Conservation (phyloP, 805 yeast genomes). For the Starmerella geochares region DNA sequence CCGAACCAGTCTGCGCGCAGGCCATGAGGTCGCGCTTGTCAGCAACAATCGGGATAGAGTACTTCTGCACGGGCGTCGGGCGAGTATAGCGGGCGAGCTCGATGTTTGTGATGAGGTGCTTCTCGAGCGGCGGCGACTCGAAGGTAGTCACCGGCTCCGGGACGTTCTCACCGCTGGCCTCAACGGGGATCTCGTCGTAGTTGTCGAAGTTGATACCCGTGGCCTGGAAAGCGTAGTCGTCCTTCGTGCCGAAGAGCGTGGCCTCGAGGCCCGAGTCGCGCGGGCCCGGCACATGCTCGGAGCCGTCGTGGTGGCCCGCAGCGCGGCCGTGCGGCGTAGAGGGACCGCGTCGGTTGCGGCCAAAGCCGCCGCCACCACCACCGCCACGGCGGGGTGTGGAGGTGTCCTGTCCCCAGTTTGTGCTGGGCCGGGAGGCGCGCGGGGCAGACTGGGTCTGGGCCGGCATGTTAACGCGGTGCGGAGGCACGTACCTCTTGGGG, state of each 20-base stretch:
- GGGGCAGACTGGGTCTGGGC: slow-evolving; percentile 26
- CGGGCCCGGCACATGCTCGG: slow-evolving; percentile 76
- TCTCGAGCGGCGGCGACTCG: slow-evolving; percentile 85
- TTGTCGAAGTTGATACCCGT: slow-evolving; percentile 98
- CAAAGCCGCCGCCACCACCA: slow-evolving; percentile 30
- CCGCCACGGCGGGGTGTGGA: slow-evolving; percentile 28
- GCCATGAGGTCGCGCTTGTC: slow-evolving; percentile 90
- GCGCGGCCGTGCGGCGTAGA: slow-evolving; percentile 21
- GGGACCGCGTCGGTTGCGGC: slow-evolving; percentile 37
- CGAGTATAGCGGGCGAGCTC: slow-evolving; percentile 77
- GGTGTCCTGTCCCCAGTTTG: slow-evolving; percentile 24
- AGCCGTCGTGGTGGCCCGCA: slow-evolving; percentile 71
- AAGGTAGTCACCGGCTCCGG: slow-evolving; percentile 88
- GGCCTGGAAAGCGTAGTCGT: slow-evolving; percentile 65
- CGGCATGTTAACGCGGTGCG: slow-evolving; percentile 35
- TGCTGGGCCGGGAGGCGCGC: slow-evolving; percentile 10
- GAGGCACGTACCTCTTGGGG: slow-evolving; percentile 42
- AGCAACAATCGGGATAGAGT: slow-evolving; percentile 85
- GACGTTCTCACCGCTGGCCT: slow-evolving; percentile 87
- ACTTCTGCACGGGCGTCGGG: slow-evolving; percentile 95
- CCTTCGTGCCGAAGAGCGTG: slow-evolving; percentile 73
- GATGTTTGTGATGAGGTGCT: slow-evolving; percentile 76
- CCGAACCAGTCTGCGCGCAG: slow-evolving; percentile 97
- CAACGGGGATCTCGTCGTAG: slow-evolving; percentile 97
- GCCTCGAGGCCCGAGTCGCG: slow-evolving; percentile 59